A percentile compares a stretch with the other conserved stretches of the same genome.
phyloP scores from a whole-genome alignment of 2,329 filamentous ascomycete genomes.

The Fusarium incarnatum region DNA sequence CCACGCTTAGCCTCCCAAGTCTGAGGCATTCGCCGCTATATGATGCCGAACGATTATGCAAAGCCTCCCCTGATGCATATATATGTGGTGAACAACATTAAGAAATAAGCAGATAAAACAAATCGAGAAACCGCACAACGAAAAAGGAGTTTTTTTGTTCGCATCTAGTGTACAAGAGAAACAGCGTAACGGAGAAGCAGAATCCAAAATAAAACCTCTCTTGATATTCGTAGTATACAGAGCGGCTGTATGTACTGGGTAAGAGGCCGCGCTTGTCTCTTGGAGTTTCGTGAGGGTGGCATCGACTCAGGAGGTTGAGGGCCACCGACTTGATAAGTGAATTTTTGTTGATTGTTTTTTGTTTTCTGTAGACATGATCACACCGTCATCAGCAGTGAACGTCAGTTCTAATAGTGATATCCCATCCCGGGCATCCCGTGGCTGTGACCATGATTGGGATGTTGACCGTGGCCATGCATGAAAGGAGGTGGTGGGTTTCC shows the following conservation, averaged over 20 bases:
- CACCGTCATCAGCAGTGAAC: background rate
- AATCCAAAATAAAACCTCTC: constrained; percentile 44
- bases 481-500: constrained; percentile 37
- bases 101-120: constrained; percentile 5
- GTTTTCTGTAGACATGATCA: background rate
- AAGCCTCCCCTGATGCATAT: constrained; percentile 31
- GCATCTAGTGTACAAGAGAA: constrained; percentile 44
- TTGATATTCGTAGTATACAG: constrained; percentile 42
- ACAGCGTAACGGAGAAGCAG: constrained; percentile 16
- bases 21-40: background rate
- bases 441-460: constrained; percentile 21
- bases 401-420: constrained; percentile 40
- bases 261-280: constrained; percentile 18
- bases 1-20: constrained; percentile 23
- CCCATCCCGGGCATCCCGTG: constrained; percentile 46
- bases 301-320: constrained; percentile 12
- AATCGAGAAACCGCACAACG: background rate
- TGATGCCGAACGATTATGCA: constrained; percentile 39
- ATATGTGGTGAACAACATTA: constrained; percentile 14
- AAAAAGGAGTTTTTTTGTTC: constrained; percentile 9
- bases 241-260: constrained; percentile 40
- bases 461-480: constrained; percentile 40
- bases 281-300: constrained; percentile 25
- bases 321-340: constrained; percentile 6
- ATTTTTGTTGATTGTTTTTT: constrained; percentile 14